Base-by-base conservation (phyloP, 352 stramenopile species). In the Plasmopara viticola region DNA sequence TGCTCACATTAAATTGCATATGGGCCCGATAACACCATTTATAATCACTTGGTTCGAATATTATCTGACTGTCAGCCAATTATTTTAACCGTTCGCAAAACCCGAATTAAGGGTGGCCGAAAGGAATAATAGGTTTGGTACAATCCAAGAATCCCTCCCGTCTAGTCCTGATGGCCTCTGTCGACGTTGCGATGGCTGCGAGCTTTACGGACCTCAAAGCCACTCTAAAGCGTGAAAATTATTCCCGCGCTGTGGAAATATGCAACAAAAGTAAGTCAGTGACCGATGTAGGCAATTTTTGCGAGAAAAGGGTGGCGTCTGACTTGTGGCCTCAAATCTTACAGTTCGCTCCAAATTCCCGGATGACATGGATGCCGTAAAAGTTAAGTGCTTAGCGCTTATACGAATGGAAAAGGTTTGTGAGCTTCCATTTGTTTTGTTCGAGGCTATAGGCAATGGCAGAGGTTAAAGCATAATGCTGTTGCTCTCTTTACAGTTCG, bases 371-470 rank as follows among this genome's bases (percentile, higher is more conserved):
- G 81, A 91, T 53, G 77, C 80, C n/a, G 68, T 91, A 13, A 84
- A 86, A 52, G 80, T 85, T 64, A 89, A 94, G 66, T 88, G 75
- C 48, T 61, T 91, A 33, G 77, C 83, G 53, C 78, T 92, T 37
- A 90, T 94, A 47, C 80, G 75, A 25, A 50, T 87, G 39, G 75
- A 87, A 45, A 91, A 94, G 68, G 82, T 87, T 44, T 8, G 52
- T 39, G 29, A 9, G 9, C 1, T 25, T 13, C 5, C 20, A 13
- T 3, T 51, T 10, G 12, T n/a, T 9, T 34, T 47, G 15, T 13
- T 2, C 10, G 9, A 14, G 1, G 2, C 8, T 42, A 44, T 30
- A 9, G 1, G 15, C 25, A 15, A 29, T 2, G 31, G 31, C 37
- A 13, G 14, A 33, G 31, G 33, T 43, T 64, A 10, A 59, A 42